phyloP scores from a whole-genome alignment of 495 filamentous ascomycete species.

The Penicillium arizonense region DNA sequence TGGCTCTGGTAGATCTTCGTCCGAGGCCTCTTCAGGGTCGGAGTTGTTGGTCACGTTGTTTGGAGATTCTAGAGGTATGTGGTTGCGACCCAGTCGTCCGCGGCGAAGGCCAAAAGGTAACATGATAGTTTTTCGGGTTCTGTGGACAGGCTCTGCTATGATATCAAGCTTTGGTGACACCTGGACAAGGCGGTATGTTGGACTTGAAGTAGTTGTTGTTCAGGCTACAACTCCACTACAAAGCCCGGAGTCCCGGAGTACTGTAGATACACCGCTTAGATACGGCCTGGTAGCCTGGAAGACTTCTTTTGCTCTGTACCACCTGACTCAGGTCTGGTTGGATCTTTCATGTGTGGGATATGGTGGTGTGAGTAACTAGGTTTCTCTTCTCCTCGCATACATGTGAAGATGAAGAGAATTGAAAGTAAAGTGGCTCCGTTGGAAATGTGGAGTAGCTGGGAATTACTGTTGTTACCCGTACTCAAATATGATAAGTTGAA shows the following conservation, averaged over 20 bases:
- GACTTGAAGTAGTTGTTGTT: background rate
- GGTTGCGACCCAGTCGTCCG: background rate
- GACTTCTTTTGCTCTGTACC: background rate
- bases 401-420: background rate
- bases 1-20: background rate
- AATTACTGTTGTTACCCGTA: background rate
- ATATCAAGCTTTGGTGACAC: background rate
- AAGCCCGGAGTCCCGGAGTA: no score
- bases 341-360: no score
- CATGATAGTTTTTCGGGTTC: background rate
- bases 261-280: background rate
- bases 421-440: background rate
- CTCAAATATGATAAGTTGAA: no score
- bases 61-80: background rate
- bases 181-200: background rate
- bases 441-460: background rate
- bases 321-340: background rate
- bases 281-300: background rate
- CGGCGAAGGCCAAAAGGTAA: slow-evolving; percentile 2
- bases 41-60: background rate
- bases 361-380: no score
- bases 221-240: background rate
- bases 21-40: background rate
- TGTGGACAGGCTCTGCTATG: background rate
- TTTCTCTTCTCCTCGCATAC: background rate